A percentile compares a stretch with the other conserved stretches of the same genome.
phyloP scores from a whole-genome alignment of 129 eudicot genomes.

The Saposhnikovia divaricata region DNA sequence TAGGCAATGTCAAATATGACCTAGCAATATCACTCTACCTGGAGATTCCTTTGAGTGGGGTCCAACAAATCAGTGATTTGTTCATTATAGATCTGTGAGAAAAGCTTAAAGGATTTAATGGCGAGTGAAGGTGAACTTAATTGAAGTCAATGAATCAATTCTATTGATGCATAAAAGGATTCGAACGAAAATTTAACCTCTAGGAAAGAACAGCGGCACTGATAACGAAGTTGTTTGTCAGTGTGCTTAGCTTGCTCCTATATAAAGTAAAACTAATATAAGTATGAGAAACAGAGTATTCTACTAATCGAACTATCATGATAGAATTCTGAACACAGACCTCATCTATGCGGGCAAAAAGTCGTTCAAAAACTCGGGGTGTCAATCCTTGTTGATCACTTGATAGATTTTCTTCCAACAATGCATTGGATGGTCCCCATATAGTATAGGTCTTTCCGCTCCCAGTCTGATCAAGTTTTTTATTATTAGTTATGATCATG shows the following conservation, averaged over 20 bases:
- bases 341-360: constrained; percentile 81
- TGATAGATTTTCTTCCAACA: constrained; percentile 45
- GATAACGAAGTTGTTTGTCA: constrained; percentile 73
- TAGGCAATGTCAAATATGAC: not conserved
- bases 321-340: constrained; percentile 18
- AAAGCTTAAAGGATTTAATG: constrained; percentile 11
- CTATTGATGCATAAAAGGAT: not conserved
- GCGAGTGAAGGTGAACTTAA: not conserved
- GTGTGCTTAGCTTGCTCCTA: constrained; percentile 82
- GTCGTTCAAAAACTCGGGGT: constrained; percentile 77
- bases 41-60: constrained; percentile 76
- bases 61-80: constrained; percentile 92
- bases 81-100: constrained; percentile 81
- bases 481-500: not conserved
- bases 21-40: constrained; percentile 23
- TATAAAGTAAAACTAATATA: not conserved
- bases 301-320: not conserved
- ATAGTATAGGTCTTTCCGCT: constrained; percentile 95
- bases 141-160: not conserved
- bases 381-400: constrained; percentile 85
- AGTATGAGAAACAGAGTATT: not conserved
- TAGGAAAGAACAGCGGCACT: constrained; percentile 94
- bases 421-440: constrained; percentile 90
- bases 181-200: constrained; percentile 46
- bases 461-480: constrained; percentile 55